phyloP scores from a whole-genome alignment of 805 yeast species.

The Kregervanrija delftensis region DNA sequence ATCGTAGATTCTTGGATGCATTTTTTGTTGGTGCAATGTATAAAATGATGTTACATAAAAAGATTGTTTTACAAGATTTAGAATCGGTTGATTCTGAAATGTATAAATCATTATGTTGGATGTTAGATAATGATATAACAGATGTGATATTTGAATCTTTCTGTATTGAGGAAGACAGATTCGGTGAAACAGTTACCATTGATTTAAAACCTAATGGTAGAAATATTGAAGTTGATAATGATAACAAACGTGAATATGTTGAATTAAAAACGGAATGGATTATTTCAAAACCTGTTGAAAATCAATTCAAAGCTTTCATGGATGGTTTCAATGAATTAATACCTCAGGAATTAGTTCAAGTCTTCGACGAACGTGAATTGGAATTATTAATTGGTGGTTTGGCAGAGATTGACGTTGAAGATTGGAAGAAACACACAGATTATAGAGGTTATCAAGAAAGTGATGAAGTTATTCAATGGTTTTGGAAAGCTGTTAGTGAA shows the following conservation, averaged over 20 bases:
- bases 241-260: constrained; percentile 90
- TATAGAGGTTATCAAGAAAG: constrained; percentile 96
- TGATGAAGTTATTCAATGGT: constrained; percentile 97
- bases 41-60: constrained; percentile 94
- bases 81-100: constrained; percentile 98
- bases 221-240: constrained; percentile 87
- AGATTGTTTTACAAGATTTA: constrained; percentile 93
- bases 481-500: constrained; percentile 88
- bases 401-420: constrained; percentile 96
- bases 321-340: constrained; percentile 96
- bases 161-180: constrained; percentile 80
- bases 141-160: constrained; percentile 84
- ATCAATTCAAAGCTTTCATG: constrained; percentile 93
- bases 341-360: constrained; percentile 94
- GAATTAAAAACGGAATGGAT: constrained; percentile 95
- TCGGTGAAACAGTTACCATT: constrained; percentile 84
- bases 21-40: constrained; percentile 97
- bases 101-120: constrained; percentile 92
- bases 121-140: constrained; percentile 88
- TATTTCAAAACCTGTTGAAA: constrained; percentile 86
- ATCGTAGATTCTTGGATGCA: constrained; percentile 94
- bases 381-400: constrained; percentile 97
- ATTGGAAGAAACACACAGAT: constrained; percentile 98
- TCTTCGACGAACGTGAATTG: constrained; percentile 94
- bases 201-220: constrained; percentile 88